Conservation (phyloP, 768 basidiomycete species). For the Hericium erinaceus region DNA sequence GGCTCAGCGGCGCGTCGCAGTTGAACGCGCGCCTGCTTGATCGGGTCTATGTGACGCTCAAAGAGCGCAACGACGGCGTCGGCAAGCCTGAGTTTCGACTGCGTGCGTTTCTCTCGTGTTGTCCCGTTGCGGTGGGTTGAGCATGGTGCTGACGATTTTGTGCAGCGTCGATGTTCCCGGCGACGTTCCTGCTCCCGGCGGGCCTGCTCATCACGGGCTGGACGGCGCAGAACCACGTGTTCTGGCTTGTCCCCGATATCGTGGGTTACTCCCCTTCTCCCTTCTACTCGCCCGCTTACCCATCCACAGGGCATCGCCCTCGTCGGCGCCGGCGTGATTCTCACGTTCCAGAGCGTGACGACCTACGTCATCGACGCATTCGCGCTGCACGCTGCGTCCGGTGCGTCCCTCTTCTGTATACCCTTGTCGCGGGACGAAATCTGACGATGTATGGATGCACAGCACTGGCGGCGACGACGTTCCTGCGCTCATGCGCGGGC, state of each 20-base stretch:
- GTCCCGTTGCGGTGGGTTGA: not conserved
- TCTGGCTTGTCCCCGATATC: slow-evolving; percentile 68
- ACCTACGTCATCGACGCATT: slow-evolving; percentile 64
- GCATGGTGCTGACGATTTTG: not conserved
- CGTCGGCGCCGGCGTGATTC: slow-evolving; percentile 49
- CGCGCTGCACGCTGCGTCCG: slow-evolving; percentile 59
- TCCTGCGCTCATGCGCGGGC: slow-evolving; percentile 54
- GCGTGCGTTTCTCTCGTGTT: slow-evolving; percentile 24
- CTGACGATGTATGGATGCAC: slow-evolving; percentile 5
- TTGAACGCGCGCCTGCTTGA: slow-evolving; percentile 53
- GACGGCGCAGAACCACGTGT: slow-evolving; percentile 44
- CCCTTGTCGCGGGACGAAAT: not conserved
- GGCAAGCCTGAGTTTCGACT: slow-evolving; percentile 49
- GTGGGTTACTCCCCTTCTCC: slow-evolving; percentile 21
- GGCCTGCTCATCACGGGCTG: slow-evolving; percentile 69
- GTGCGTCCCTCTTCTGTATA: slow-evolving; percentile 23
- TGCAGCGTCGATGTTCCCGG: slow-evolving; percentile 50
- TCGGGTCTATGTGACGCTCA: slow-evolving; percentile 40
- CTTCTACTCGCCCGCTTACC: not conserved
- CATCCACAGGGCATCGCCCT: slow-evolving; percentile 41
- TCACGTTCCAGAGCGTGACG: slow-evolving; percentile 54
- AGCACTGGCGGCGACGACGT: slow-evolving; percentile 60
- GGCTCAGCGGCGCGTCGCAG: slow-evolving; percentile 40
- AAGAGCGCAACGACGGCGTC: slow-evolving; percentile 40
- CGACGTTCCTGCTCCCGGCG: slow-evolving; percentile 49